Evolutionary conservation across 208 protist species (phyloP), one percentile per base, ranked within the genome.

Genomic region (Novymonas esmeraldas): DNA sequence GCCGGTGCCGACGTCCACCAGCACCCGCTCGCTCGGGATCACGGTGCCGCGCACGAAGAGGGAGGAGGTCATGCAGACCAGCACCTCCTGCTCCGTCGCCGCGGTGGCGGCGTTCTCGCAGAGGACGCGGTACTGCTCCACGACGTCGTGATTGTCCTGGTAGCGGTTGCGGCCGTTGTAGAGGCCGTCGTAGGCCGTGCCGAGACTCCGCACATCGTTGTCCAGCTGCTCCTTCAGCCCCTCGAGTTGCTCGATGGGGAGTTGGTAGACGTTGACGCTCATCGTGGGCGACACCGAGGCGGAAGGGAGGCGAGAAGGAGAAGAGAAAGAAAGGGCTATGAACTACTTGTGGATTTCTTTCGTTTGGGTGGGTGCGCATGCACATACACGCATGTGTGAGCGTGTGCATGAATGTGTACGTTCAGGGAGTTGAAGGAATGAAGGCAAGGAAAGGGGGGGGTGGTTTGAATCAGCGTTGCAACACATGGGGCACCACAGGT

Each of bases 201-300:
- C 89, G 29, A 95, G 82, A 44, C 70, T 90, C 28, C 80, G 79
- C 18, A 95, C 75, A 59, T 95, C 90, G 49, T 76, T 82, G 71
- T 92, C 85, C 49, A 95, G 75, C 76, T 95, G 90, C 71, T 93
- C 78, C 70, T 90, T 89, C 38, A 95, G 84, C n/a, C 85, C 85
- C 52, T 92, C 81, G n/a, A 95, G 82, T 69, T 95, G 87, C 79
- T 95, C 85, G 7, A 93, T 69, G 24, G 87, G 85, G 16, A 95
- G 78, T 57, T 95, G 82, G 36, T 78, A 76, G 50, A 92, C 78
- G 78, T 93, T 95, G 52, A 90, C 76, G 44, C 29, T 46, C 56
- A 62, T 70, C 14, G 38, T 31, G 18, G 14, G 16, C 6, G 18
- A 39, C 6, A 20, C 55, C 29, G 20, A 22, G 11, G 14, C 39